These are phyloP conservation scores for Apiospora pterosperma DNA, from an alignment of 2,329 filamentous ascomycete genomes.

Conservation along the genomic window DNA sequence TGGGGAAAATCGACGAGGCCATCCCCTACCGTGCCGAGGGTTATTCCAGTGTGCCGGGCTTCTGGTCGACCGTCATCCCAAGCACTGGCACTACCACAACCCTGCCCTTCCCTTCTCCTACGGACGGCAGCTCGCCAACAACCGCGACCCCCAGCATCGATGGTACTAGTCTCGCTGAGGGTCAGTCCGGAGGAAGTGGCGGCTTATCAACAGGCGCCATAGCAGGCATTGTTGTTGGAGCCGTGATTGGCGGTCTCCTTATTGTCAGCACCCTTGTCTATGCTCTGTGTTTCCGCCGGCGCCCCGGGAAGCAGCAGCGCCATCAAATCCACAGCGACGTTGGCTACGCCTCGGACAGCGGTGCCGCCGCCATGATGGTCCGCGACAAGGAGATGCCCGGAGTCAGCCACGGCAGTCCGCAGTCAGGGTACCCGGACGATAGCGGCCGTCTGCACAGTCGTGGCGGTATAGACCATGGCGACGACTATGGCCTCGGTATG, in stretches of 20 bases:
- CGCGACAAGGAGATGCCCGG: slow-evolving; percentile 43
- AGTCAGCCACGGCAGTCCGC: slow-evolving; percentile 34
- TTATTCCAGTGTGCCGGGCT: no score
- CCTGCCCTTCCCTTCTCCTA: no score
- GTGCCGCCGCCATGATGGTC: slow-evolving; percentile 34
- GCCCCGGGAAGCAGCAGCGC: slow-evolving; percentile 18
- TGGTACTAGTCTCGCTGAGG: not conserved
- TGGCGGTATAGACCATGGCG: slow-evolving; percentile 16
- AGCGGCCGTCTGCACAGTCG: slow-evolving; percentile 17
- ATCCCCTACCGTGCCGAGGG: not conserved
- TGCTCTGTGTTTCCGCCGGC: slow-evolving; percentile 40
- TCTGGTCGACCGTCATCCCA: no score
- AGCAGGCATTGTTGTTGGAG: slow-evolving; percentile 44
- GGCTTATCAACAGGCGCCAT: slow-evolving; percentile 40
- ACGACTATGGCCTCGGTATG: slow-evolving; percentile 22
- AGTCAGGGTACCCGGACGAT: slow-evolving; percentile 43
- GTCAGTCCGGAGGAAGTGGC: not conserved
- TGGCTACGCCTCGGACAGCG: slow-evolving; percentile 22
- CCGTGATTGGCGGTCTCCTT: slow-evolving; percentile 24
- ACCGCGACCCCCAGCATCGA: not conserved
- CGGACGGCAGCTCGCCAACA: not conserved
- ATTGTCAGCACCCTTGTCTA: slow-evolving; percentile 37
- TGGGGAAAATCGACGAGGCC: not conserved
- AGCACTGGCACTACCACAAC: not conserved
- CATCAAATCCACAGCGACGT: slow-evolving; percentile 3